Conservation (phyloP, 2,329 filamentous ascomycete species). For the Aspergillus ruber region DNA sequence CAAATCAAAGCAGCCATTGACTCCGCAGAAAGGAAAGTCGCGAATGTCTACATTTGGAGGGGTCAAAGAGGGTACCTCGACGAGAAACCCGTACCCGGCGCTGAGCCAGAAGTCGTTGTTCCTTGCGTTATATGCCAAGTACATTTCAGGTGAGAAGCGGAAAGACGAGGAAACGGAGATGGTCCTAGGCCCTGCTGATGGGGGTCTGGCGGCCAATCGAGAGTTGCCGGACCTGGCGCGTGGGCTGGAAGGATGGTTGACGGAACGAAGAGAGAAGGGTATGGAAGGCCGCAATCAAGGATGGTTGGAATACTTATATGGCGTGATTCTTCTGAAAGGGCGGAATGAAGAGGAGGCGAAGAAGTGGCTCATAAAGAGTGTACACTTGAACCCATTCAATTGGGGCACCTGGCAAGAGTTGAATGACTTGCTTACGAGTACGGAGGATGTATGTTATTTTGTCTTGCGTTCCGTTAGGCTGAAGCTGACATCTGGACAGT, state of each 20-base stretch:
- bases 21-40: constrained; percentile 54
- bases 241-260: constrained; percentile 75
- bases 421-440: constrained; percentile 67
- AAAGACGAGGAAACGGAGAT: constrained; percentile 97
- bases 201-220: constrained; percentile 76
- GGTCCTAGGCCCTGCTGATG: constrained; percentile 88
- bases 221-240: constrained; percentile 71
- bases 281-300: constrained; percentile 64
- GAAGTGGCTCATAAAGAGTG: constrained; percentile 79
- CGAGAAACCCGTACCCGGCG: constrained; percentile 38
- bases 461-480: neutral
- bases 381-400: constrained; percentile 87
- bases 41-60: constrained; percentile 44
- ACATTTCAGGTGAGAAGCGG: constrained; percentile 87
- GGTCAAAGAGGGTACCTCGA: constrained; percentile 26
- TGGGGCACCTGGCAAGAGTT: constrained; percentile 97
- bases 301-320: constrained; percentile 83
- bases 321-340: constrained; percentile 79
- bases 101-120: constrained; percentile 91
- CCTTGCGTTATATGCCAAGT: constrained; percentile 84
- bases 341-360: constrained; percentile 84
- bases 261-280: constrained; percentile 55
- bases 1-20: constrained; percentile 33
- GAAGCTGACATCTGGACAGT: constrained; percentile 39
- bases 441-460: constrained; percentile 64